phyloP scores from a whole-genome alignment of 257 asterid genomes.

The Salvia splendens region DNA sequence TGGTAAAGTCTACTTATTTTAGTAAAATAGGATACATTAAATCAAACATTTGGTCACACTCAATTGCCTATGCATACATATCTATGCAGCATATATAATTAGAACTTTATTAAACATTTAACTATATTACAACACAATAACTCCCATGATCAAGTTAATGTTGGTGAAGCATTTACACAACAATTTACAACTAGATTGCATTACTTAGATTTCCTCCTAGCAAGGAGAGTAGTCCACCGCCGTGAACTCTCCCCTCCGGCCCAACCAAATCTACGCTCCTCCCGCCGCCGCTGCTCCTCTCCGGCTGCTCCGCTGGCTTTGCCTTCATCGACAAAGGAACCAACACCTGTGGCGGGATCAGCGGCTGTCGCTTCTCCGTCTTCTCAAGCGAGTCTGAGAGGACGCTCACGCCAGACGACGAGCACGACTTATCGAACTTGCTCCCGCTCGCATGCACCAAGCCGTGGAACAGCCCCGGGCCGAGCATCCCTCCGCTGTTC shows the following conservation, averaged over 20 bases:
- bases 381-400: slow-evolving; percentile 49
- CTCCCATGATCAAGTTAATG: not conserved
- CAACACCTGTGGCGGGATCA: slow-evolving; percentile 73
- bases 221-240: slow-evolving; percentile 79
- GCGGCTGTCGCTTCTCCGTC: slow-evolving; percentile 49
- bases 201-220: slow-evolving; percentile 69
- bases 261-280: slow-evolving; percentile 43
- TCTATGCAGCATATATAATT: slow-evolving; percentile 20
- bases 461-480: slow-evolving; percentile 76
- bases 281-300: slow-evolving; percentile 23
- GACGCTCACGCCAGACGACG: slow-evolving; percentile 54
- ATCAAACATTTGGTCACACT: not conserved
- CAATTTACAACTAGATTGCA: slow-evolving; percentile 35
- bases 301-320: slow-evolving; percentile 33
- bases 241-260: slow-evolving; percentile 87
- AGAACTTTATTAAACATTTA: slow-evolving; percentile 23
- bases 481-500: slow-evolving; percentile 58
- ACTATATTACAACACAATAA: slow-evolving; percentile 4
- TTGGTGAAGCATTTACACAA: slow-evolving; percentile 23
- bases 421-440: slow-evolving; percentile 37
- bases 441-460: slow-evolving; percentile 47
- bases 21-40: too few relatives aligned
- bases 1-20: too few relatives aligned
- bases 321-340: slow-evolving; percentile 78
- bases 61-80: not conserved